A percentile compares a stretch with the other conserved stretches of the same genome.
phyloP scores from a whole-genome alignment of 1,284 basidiomycete species.

The Melanopsichium pennsylvanicum region DNA sequence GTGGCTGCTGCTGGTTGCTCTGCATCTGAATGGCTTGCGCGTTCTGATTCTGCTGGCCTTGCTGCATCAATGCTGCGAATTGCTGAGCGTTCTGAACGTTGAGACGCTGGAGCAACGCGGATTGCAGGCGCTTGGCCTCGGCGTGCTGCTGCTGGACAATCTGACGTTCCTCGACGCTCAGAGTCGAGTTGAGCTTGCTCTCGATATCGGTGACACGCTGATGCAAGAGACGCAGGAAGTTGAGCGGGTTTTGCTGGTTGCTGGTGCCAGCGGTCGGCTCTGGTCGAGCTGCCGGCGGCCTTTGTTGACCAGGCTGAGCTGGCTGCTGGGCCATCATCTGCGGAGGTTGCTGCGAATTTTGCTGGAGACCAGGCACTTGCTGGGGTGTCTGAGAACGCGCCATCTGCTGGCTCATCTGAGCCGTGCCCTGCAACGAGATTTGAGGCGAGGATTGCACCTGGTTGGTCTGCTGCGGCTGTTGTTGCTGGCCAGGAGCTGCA shows the following conservation, averaged over 20 bases:
- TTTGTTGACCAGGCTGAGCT: slow-evolving; percentile 25
- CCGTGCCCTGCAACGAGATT: slow-evolving; percentile 16
- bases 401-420: slow-evolving; percentile 28
- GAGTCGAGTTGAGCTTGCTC: slow-evolving; percentile 44
- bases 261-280: slow-evolving; percentile 16
- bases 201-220: slow-evolving; percentile 54
- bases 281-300: slow-evolving; percentile 16
- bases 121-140: slow-evolving; percentile 45
- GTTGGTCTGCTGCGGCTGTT: slow-evolving; percentile 14
- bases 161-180: slow-evolving; percentile 47
- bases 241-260: slow-evolving; percentile 42
- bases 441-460: slow-evolving; percentile 28
- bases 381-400: slow-evolving; percentile 17
- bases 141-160: slow-evolving; percentile 41
- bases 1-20: slow-evolving; percentile 12
- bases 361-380: slow-evolving; percentile 18
- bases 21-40: slow-evolving; percentile 17
- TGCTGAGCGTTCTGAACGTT: slow-evolving; percentile 42
- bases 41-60: slow-evolving; percentile 24
- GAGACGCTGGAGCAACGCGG: slow-evolving; percentile 41
- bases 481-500: slow-evolving; percentile 16
- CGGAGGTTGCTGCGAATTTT: slow-evolving; percentile 21
- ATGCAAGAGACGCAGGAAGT: slow-evolving; percentile 52
- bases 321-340: slow-evolving; percentile 31
- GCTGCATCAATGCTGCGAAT: slow-evolving; percentile 33